These are phyloP conservation scores for Angophora floribunda DNA, from an alignment of 345 rosid species.

Conservation along the genomic window DNA sequence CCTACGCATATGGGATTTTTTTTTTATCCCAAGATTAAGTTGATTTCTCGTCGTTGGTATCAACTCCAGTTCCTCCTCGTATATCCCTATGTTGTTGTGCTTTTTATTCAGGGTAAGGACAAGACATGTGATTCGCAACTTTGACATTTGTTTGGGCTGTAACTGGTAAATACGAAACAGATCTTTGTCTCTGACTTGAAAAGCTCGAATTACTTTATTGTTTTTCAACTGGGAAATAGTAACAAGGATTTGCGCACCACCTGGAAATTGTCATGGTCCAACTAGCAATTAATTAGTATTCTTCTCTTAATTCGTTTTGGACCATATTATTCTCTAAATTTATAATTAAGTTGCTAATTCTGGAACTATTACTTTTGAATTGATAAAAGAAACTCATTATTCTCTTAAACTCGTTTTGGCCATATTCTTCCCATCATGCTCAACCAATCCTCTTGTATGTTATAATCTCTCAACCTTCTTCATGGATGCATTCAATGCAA, in stretches of 20 bases:
- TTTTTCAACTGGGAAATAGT: not conserved
- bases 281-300: not conserved
- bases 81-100: not conserved
- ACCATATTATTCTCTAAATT: not conserved
- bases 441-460: not conserved
- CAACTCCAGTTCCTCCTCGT: not conserved
- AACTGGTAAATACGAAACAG: not conserved
- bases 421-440: not conserved
- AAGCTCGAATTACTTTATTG: not conserved
- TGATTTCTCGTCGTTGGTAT: not conserved
- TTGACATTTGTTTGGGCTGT: not conserved
- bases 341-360: not conserved
- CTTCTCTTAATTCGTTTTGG: not conserved
- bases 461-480: not conserved
- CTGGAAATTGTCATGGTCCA: not conserved
- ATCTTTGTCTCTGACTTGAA: not conserved
- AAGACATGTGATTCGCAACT: not conserved
- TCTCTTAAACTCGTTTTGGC: not conserved
- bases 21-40: not conserved
- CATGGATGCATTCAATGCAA: not conserved
- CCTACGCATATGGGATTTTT: not conserved
- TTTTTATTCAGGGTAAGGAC: not conserved
- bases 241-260: not conserved
- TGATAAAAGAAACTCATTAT: not conserved
- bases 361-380: not conserved